These are phyloP conservation scores for Aegilops tauschii DNA, from an alignment of 176 grass and related monocot species.

Conservation along the genomic window DNA sequence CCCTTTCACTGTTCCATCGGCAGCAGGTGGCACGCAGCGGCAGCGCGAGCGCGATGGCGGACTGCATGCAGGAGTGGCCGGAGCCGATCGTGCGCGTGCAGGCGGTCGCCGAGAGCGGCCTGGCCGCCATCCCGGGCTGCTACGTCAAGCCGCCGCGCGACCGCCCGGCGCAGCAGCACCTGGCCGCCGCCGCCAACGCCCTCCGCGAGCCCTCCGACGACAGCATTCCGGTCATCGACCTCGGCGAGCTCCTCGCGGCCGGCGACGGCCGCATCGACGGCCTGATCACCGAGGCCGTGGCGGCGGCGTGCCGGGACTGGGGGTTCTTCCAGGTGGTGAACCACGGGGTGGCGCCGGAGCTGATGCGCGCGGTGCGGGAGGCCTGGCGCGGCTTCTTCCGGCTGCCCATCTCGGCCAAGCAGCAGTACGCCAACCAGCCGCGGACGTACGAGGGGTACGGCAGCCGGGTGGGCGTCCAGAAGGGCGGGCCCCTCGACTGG, in stretches of 20 bases:
- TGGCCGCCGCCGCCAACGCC: neutral
- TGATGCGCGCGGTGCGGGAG: slow-evolving; percentile 44
- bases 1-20: slow-evolving; percentile 11
- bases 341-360: slow-evolving; percentile 69
- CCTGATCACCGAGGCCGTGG: slow-evolving; percentile 39
- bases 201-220: neutral
- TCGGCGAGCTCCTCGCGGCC: slow-evolving; percentile 29
- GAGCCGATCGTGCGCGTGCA: slow-evolving; percentile 77
- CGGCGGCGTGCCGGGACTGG: slow-evolving; percentile 66
- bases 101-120: slow-evolving; percentile 67
- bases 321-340: slow-evolving; percentile 88
- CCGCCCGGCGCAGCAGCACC: slow-evolving; percentile 30
- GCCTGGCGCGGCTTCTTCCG: slow-evolving; percentile 78
- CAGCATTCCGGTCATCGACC: slow-evolving; percentile 75
- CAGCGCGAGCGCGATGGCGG: slow-evolving; percentile 13
- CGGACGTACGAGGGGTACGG: slow-evolving; percentile 90
- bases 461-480: slow-evolving; percentile 78
- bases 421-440: slow-evolving; percentile 66
- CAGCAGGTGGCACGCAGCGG: neutral
- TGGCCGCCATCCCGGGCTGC: slow-evolving; percentile 48
- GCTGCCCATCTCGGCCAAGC: slow-evolving; percentile 55
- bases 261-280: neutral
- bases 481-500: slow-evolving; percentile 85
- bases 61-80: slow-evolving; percentile 68
- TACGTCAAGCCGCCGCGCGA: slow-evolving; percentile 77